phyloP scores from a whole-genome alignment of 129 eudicot species.

The Ambrosia trifida region DNA sequence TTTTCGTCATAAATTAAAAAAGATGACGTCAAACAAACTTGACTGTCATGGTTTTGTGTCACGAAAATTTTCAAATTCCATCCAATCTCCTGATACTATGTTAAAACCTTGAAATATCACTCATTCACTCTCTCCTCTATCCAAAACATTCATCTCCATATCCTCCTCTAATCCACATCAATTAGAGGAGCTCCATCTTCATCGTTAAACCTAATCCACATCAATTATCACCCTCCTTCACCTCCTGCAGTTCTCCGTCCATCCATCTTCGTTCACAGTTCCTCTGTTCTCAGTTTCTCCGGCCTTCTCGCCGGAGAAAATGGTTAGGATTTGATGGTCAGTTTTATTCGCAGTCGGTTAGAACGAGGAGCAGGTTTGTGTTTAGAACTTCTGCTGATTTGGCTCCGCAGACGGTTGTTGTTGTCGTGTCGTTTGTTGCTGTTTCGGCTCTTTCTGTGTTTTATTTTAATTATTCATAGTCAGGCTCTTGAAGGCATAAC shows the following conservation, averaged over 20 bases:
- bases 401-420: conserved; percentile 44
- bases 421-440: conserved; percentile 54
- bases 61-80: too few species aligned
- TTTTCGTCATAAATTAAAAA: too few species aligned
- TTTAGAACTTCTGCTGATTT: conserved; percentile 54
- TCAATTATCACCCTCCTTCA: conserved; percentile 35
- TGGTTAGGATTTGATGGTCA: conserved; percentile 44
- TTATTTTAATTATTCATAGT: conserved; percentile 52
- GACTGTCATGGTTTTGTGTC: too few species aligned
- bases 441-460: conserved; percentile 64
- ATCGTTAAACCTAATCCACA: conserved; percentile 43
- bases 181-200: conserved; percentile 55
- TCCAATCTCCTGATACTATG: too few species aligned
- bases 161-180: conserved; percentile 41
- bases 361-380: conserved; percentile 22
- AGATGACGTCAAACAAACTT: too few species aligned
- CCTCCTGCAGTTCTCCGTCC: conserved; percentile 45
- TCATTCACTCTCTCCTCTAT: too few species aligned
- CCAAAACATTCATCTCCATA: conserved; percentile 23
- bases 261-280: conserved; percentile 41
- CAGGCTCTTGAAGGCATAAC: conserved; percentile 95
- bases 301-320: conserved; percentile 53
- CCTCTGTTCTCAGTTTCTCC: conserved; percentile 40
- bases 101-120: too few species aligned
- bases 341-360: conserved; percentile 20